These are phyloP conservation scores for Phoenix roebelenii DNA, from an alignment of 176 grass and related monocot genomes.

Conservation along the genomic window DNA sequence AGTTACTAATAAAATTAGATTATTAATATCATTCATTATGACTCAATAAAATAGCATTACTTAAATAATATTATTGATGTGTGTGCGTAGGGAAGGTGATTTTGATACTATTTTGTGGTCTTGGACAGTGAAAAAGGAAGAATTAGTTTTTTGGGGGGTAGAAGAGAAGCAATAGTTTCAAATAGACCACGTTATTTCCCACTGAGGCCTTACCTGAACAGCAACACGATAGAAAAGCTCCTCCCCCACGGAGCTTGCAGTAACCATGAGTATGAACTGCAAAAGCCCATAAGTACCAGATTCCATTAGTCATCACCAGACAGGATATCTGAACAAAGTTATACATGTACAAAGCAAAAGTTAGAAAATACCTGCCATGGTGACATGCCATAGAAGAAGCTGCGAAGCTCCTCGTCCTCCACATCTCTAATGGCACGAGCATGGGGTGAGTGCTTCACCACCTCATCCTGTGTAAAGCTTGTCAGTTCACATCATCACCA, in stretches of 20 bases:
- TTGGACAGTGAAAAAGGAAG: no score
- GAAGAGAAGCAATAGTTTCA: no score
- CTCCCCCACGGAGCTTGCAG: slow-evolving; percentile 81
- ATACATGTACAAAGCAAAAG: not conserved
- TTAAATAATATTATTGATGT: no score
- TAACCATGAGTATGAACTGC: slow-evolving; percentile 78
- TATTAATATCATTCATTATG: no score
- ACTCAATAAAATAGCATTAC: no score
- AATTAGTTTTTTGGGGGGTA: no score
- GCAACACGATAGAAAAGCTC: slow-evolving; percentile 89
- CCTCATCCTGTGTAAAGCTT: slow-evolving; percentile 59
- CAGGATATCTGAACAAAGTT: not conserved
- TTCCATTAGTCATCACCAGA: no score
- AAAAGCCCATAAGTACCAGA: not conserved
- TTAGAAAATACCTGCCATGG: slow-evolving; percentile 56
- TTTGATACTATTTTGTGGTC: no score
- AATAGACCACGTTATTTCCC: no score
- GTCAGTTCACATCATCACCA: not conserved
- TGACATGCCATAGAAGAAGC: slow-evolving; percentile 98
- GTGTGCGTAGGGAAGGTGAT: no score
- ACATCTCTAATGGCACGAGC: slow-evolving; percentile 96
- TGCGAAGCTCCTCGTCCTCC: slow-evolving; percentile 92
- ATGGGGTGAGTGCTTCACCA: slow-evolving; percentile 93
- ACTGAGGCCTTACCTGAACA: slow-evolving; percentile 48
- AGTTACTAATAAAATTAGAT: no score